phyloP scores from a whole-genome alignment of 805 yeast genomes.

The Debaryomyces prosopidis region DNA sequence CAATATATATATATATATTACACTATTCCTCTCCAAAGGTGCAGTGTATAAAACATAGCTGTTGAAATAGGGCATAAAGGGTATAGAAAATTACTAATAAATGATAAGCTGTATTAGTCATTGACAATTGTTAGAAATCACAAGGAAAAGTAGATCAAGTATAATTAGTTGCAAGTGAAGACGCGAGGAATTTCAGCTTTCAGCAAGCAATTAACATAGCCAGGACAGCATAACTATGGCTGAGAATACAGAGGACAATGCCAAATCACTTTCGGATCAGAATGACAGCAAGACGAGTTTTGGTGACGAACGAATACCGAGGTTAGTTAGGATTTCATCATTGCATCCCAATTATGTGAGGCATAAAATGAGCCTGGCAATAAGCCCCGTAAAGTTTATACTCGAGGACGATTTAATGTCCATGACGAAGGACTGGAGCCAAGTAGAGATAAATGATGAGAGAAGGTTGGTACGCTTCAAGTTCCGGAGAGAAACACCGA shows the following conservation, averaged over 20 bases:
- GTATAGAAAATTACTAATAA: too few species aligned
- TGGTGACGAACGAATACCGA: constrained; percentile 1
- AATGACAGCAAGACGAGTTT: neutral
- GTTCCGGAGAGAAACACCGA: constrained; percentile 34
- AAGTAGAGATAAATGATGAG: constrained; percentile 38
- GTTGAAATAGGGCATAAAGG: too few species aligned
- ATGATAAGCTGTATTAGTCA: too few species aligned
- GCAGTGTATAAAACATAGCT: too few species aligned
- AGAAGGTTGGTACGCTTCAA: constrained; percentile 52
- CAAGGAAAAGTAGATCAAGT: too few species aligned
- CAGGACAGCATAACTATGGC: neutral
- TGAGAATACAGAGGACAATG: neutral
- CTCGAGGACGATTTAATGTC: constrained; percentile 30
- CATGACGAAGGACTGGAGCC: constrained; percentile 49
- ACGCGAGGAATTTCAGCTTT: too few species aligned
- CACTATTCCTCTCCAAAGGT: too few species aligned
- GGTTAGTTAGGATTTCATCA: constrained; percentile 23
- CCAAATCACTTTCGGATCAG: neutral
- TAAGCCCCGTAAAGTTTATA: constrained; percentile 27
- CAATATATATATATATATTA: too few species aligned
- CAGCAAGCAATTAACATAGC: too few species aligned
- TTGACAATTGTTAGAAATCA: too few species aligned
- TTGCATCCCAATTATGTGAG: constrained; percentile 21
- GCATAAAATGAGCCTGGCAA: constrained; percentile 17
- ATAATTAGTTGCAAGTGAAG: too few species aligned